phyloP scores from a whole-genome alignment of 2,329 filamentous ascomycete species.

The Fusarium virguliforme region DNA sequence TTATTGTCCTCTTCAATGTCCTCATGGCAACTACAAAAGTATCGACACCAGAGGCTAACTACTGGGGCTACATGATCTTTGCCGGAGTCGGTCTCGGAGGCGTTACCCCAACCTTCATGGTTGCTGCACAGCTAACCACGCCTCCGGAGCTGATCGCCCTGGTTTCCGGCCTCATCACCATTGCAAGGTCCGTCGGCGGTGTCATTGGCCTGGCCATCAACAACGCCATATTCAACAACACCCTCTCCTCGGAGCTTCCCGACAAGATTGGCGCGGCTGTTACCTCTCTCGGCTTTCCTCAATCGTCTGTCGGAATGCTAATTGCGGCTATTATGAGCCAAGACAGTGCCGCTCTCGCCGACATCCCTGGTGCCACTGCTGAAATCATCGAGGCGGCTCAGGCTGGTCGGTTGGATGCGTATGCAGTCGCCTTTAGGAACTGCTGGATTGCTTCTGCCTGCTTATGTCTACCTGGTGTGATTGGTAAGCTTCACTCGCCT shows the following conservation, averaged over 20 bases:
- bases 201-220: conserved; percentile 11
- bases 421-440: conserved; percentile 12
- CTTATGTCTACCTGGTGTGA: conserved; percentile 4
- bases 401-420: conserved; percentile 2
- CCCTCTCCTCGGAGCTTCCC: conserved; percentile 6
- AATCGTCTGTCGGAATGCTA: background rate
- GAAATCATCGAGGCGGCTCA: background rate
- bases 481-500: no score
- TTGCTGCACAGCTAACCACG: conserved; percentile 11
- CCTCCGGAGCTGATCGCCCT: conserved; percentile 13
- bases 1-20: background rate
- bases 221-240: conserved; percentile 11
- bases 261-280: conserved; percentile 3
- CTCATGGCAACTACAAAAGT: background rate
- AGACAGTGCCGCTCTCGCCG: background rate
- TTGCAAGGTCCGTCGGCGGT: conserved; percentile 4
- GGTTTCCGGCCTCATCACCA: conserved; percentile 5
- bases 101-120: conserved; percentile 4
- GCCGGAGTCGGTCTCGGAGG: background rate
- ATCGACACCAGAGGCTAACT: background rate
- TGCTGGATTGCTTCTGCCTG: conserved; percentile 11
- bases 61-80: background rate
- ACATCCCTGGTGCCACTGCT: background rate
- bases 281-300: background rate
- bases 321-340: background rate